Percentiles rank a stretch among this genome's conserved stretches.
Evolutionary conservation across 805 yeast genomes (phyloP).

Genomic region (Gaillardinia entomophila): DNA sequence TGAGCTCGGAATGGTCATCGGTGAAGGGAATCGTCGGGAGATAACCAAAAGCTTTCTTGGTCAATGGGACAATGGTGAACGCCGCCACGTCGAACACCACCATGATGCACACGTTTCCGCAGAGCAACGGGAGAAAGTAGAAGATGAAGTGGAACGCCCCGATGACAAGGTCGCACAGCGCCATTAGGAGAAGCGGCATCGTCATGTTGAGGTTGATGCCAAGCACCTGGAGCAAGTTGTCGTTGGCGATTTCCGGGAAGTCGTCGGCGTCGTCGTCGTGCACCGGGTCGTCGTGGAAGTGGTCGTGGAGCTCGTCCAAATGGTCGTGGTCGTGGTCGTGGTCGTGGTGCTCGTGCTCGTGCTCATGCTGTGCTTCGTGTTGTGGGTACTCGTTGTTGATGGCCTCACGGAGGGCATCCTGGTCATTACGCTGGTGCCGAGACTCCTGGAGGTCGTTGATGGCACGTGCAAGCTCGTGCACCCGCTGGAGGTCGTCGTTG

Average conservation of each 20-base stretch:
- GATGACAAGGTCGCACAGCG: conserved; percentile 24
- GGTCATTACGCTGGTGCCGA: conserved; percentile 4
- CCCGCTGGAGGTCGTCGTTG: conserved; percentile 15
- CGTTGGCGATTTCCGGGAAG: conserved; percentile 8
- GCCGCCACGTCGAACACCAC: conserved; percentile 6
- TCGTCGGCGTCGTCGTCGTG: conserved; percentile 1
- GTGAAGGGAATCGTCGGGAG: not conserved
- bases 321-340: conserved; percentile 6
- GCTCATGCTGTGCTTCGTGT: conserved; percentile 1
- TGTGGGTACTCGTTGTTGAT: conserved; percentile 6
- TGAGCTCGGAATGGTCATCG: not conserved
- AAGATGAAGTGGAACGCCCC: conserved; percentile 34
- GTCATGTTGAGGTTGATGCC: conserved; percentile 29
- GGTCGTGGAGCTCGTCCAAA: conserved; percentile 4
- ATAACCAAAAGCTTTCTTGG: not conserved
- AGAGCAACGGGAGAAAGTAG: conserved; percentile 43
- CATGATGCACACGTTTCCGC: conserved; percentile 28
- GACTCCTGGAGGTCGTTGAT: conserved; percentile 18
- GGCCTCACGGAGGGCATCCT: conserved; percentile 15
- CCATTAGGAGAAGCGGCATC: conserved; percentile 31
- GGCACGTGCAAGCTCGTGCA: conserved; percentile 22
- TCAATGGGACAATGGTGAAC: not conserved
- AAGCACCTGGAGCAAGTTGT: conserved; percentile 27
- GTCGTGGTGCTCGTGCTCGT: conserved; percentile 5
- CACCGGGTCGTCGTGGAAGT: conserved; percentile 4